A percentile compares a stretch with the other conserved stretches of the same genome.
Evolutionary conservation across 441 rosid genomes (phyloP).

Genomic region (Populus hybrid): DNA sequence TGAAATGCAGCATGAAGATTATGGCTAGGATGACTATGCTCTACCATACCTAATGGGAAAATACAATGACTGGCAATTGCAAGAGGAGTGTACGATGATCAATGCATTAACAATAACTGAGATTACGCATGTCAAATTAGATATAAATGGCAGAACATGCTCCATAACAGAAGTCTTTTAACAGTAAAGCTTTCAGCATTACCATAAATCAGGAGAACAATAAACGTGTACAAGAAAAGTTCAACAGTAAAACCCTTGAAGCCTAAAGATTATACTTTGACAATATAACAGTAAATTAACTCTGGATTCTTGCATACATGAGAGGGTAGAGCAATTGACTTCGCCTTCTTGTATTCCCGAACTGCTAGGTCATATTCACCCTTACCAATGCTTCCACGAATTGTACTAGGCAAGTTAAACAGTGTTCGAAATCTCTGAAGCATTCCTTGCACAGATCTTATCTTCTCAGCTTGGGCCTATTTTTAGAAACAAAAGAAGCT

Average conservation of each 20-base stretch:
- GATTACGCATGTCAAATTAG: neutral
- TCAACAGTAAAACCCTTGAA: neutral
- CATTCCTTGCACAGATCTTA: constrained; percentile 98
- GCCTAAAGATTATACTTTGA: neutral
- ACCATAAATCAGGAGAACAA: neutral
- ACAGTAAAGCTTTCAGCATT: neutral
- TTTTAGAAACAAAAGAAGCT: constrained; percentile 22
- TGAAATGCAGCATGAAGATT: neutral
- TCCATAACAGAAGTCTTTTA: neutral
- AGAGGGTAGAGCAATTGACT: constrained; percentile 92
- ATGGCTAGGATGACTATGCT: neutral
- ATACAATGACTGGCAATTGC: neutral
- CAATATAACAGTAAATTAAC: constrained; percentile 8
- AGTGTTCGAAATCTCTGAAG: constrained; percentile 95
- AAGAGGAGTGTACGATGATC: neutral
- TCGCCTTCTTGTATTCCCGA: constrained; percentile 98
- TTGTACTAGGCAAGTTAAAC: constrained; percentile 90
- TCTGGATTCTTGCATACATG: constrained; percentile 55
- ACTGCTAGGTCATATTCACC: constrained; percentile 98
- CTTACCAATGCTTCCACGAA: constrained; percentile 88
- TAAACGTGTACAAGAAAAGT: neutral
- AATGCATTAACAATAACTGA: neutral
- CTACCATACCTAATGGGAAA: neutral
- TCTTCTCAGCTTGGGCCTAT: constrained; percentile 98
- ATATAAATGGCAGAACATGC: neutral